These are phyloP conservation scores for Termitomyces sp. DNA, from an alignment of 1,284 basidiomycete species.

Conservation along the genomic window DNA sequence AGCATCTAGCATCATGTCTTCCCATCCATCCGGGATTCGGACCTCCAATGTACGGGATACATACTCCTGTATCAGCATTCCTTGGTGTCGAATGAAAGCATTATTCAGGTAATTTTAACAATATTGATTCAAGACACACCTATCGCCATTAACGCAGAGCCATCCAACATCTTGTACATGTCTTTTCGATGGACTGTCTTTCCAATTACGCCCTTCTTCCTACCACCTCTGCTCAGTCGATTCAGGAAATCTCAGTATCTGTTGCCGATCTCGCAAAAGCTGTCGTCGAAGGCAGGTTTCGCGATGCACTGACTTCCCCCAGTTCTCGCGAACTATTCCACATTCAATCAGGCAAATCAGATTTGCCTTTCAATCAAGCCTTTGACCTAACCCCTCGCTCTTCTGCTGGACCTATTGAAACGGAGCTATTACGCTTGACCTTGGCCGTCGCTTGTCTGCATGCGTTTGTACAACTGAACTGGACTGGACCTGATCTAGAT, in stretches of 20 bases:
- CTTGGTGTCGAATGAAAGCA: slow-evolving; percentile 34
- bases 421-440: slow-evolving; percentile 56
- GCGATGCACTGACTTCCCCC: slow-evolving; percentile 47
- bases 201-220: slow-evolving; percentile 20
- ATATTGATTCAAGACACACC: slow-evolving; percentile 37
- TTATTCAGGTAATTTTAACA: not conserved
- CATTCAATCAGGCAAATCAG: slow-evolving; percentile 25
- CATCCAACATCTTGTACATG: slow-evolving; percentile 73
- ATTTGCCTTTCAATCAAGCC: slow-evolving; percentile 30
- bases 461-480: slow-evolving; percentile 91
- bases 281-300: slow-evolving; percentile 43
- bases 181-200: slow-evolving; percentile 36
- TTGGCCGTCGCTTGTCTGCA: slow-evolving; percentile 81
- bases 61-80: slow-evolving; percentile 63
- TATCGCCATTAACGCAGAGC: slow-evolving; percentile 65
- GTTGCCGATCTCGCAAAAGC: slow-evolving; percentile 35
- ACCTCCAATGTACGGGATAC: slow-evolving; percentile 40
- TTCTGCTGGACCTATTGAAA: slow-evolving; percentile 25
- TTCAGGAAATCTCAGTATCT: slow-evolving; percentile 18
- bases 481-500: slow-evolving; percentile 90
- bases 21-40: slow-evolving; percentile 40
- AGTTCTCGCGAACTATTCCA: slow-evolving; percentile 43
- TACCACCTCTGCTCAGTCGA: slow-evolving; percentile 21
- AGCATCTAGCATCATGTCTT: slow-evolving; percentile 23
- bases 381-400: slow-evolving; percentile 22